These are phyloP conservation scores for Lichenothelia convexa DNA, from an alignment of 495 filamentous ascomycete species.

Conservation along the genomic window DNA sequence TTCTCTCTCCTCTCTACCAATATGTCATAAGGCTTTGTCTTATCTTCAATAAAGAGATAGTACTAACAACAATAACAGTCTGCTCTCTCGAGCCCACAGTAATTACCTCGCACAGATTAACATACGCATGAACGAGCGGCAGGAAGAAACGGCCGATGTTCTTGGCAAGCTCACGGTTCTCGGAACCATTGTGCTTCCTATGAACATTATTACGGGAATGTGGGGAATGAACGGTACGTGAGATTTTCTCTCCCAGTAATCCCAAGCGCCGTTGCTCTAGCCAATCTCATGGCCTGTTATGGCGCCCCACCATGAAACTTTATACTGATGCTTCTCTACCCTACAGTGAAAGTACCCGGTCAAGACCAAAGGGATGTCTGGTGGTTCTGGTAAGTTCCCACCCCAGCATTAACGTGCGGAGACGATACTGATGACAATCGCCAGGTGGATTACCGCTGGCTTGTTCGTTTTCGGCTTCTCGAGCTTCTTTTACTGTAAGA, in stretches of 20 bases:
- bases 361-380: constrained; percentile 47
- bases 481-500: constrained; percentile 71
- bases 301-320: too few relatives aligned
- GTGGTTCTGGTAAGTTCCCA: too few relatives aligned
- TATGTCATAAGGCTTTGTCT: not conserved
- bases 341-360: too few relatives aligned
- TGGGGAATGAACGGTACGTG: constrained; percentile 94
- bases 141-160: constrained; percentile 87
- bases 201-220: constrained; percentile 96
- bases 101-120: constrained; percentile 94
- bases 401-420: too few relatives aligned
- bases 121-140: constrained; percentile 92
- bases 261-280: too few relatives aligned
- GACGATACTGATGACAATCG: too few relatives aligned
- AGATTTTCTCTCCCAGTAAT: constrained; percentile 1
- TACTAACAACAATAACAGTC: constrained; percentile 36
- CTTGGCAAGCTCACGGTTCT: constrained; percentile 89
- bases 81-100: constrained; percentile 77
- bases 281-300: too few relatives aligned
- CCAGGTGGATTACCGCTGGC: constrained; percentile 52
- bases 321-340: constrained; percentile 24
- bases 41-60: constrained; percentile 4
- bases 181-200: constrained; percentile 88
- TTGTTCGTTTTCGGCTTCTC: constrained; percentile 58
- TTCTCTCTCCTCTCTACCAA: not conserved